Evolutionary conservation across 371 early-diverging fungal genomes (phyloP), one percentile per base, ranked within the genome.

Genomic region (Mucor circinelloides): DNA sequence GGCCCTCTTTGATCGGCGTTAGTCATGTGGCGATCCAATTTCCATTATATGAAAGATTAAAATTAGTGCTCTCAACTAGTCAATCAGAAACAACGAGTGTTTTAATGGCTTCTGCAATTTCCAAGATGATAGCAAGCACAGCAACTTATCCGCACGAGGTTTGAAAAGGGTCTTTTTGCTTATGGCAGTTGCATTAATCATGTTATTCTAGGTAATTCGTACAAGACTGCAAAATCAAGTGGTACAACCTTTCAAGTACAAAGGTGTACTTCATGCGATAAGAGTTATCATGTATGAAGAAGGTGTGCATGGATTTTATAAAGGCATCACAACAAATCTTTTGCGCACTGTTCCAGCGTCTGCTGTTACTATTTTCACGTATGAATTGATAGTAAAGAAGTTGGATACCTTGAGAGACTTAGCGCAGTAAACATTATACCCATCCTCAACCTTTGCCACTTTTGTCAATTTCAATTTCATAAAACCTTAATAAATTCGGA

Each of bases 1-100:
- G 92, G 8, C 90, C 95, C 27, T 91, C 93, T 9, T 73, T 98
- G 63, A 78, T 97, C 67, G 99, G 99, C 44, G 92, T 97, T 13
- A 86, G 88, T 52, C 99, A 98, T 79, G 97, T 95, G 2, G 95
- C 94, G 7, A 85, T 98, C 17, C 97, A 97, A 77, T 98, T 98
- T 68, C 97, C 97, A 48, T 81, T 97, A 32, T 98, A 98, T 81
- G 99, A 98, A 78, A 80, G 87, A 63, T 78, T 98, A 54, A 97
- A 97, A 76, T 25, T 68, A 1, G 2, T 56, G 6, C 10, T 56
- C 1, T 6, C 56, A 56, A 30, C 30, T 13, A 32, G 17, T 6
- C 30, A 56, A 8, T 32, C 56, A 30, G 32, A 32, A 6, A 56
- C 56, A 17, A 19, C 56, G 8, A 56, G 32, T 56, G 89, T 97